A percentile compares a stretch with the other conserved stretches of the same genome.
phyloP scores from a whole-genome alignment of 805 yeast genomes.

The Starmera dryadoides region DNA sequence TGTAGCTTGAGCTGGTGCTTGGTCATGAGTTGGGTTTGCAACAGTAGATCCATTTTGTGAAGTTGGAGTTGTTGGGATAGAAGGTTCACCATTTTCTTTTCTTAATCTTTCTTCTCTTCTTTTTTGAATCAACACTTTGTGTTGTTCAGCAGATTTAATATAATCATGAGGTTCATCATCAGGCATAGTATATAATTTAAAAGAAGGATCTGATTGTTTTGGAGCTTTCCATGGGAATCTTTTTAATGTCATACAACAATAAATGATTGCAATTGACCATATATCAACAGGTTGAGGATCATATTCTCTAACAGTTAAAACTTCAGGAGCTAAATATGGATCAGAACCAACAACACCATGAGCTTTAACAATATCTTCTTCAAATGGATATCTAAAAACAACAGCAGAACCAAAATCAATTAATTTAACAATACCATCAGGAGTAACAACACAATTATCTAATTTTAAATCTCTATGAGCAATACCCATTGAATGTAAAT shows the following conservation, averaged over 20 bases:
- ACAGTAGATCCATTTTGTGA: neutral
- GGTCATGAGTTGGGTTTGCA: no score
- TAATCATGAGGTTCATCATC: slow-evolving; percentile 80
- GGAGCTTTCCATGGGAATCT: slow-evolving; percentile 89
- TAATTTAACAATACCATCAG: slow-evolving; percentile 65
- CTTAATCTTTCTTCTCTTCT: slow-evolving; percentile 40
- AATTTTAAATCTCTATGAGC: slow-evolving; percentile 80
- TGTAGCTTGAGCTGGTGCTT: neutral
- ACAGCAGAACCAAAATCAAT: slow-evolving; percentile 85
- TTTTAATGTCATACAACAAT: slow-evolving; percentile 80
- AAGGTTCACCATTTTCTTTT: slow-evolving; percentile 12
- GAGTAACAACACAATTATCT: slow-evolving; percentile 76
- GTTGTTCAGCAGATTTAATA: slow-evolving; percentile 62
- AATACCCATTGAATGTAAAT: slow-evolving; percentile 69
- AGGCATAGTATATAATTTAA: slow-evolving; percentile 51
- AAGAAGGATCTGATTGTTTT: slow-evolving; percentile 60
- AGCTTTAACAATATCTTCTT: slow-evolving; percentile 47
- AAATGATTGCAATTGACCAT: slow-evolving; percentile 81
- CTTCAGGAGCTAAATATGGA: slow-evolving; percentile 85
- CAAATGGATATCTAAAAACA: slow-evolving; percentile 72
- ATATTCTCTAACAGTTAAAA: slow-evolving; percentile 45
- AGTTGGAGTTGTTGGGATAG: neutral
- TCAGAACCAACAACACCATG: slow-evolving; percentile 83
- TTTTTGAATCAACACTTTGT: slow-evolving; percentile 53
- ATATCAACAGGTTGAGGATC: slow-evolving; percentile 77